Evolutionary conservation across 352 stramenopile species (phyloP), one percentile per base, ranked within the genome.

Genomic region (Globisporangium splendens): DNA sequence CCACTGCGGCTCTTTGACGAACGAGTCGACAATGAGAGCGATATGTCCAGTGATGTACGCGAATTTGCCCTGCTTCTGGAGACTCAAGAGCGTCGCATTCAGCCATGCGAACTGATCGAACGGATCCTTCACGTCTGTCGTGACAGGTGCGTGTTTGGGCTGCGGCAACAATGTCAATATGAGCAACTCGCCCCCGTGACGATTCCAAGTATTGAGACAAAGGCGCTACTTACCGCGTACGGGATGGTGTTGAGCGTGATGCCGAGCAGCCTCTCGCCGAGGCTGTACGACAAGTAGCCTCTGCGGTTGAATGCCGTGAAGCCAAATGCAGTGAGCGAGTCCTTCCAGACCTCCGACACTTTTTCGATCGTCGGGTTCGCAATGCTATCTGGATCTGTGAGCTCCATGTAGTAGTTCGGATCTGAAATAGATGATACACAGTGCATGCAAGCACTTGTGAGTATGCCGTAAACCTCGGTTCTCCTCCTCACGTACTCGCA

Each of bases 31-130:
- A 42, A 95, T 78, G 8, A 91, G 93, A 12, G 91, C 76, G 56
- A 98, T 96, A 60, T 98, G 93, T 11, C 91, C 91, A 33, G 89
- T 74, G 42, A 98, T 90, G 57, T 91, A 96, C 14, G 87, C 88
- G 24, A 80, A 74, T 47, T 82, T 79, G 15, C 72, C 66, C 13
- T 56, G 54, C 20, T 61, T 49, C 8, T 65, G 62, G 35, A 92
- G 67, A 6, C 73, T 56, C 12, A 59, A 51, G n/a, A 98, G 63
- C 35, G 86, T 88, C n/a, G 68, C 61, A 55, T 90, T 84, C 21
- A 98, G 72, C 93, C 93, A 98, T 21, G 54, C 57, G 53, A 98
- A 97, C 63, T 98, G 93, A 4, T 63, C 69, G 18, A 97, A 95
- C 7, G 91, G 93, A 62, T 98, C 93, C n/a, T 80, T 17, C 12